These are phyloP conservation scores for Phytophthora quininea DNA, from an alignment of 352 stramenopile species.

Conservation along the genomic window DNA sequence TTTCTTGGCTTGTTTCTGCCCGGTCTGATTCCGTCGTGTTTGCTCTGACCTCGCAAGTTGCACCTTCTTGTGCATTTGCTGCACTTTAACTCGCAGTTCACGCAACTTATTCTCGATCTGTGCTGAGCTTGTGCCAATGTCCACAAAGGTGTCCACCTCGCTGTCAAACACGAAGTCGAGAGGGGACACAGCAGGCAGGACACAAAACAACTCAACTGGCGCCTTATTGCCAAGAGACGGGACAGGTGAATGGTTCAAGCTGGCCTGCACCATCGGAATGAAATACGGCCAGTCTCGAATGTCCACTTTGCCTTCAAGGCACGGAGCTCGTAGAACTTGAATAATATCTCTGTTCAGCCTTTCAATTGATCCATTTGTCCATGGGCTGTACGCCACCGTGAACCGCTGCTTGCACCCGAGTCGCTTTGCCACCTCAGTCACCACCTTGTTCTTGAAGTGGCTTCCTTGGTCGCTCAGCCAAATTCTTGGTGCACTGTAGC, in stretches of 20 bases:
- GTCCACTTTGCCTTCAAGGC: constrained; percentile 15
- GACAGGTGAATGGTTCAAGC: constrained; percentile 33
- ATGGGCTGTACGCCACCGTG: neutral
- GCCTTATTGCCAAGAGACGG: constrained; percentile 24
- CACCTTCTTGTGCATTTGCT: constrained; percentile 26
- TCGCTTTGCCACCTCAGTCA: neutral
- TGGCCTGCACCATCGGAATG: constrained; percentile 17
- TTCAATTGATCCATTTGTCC: neutral
- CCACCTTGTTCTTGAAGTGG: constrained; percentile 13
- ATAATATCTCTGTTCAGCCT: neutral
- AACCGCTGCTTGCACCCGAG: neutral
- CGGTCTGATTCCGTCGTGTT: constrained; percentile 15
- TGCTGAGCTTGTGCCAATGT: neutral
- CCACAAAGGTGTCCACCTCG: neutral
- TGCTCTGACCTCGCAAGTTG: constrained; percentile 8
- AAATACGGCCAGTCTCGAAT: constrained; percentile 19
- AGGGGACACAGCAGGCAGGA: constrained; percentile 1
- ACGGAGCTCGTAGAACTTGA: constrained; percentile 10
- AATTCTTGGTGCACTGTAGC: constrained; percentile 7
- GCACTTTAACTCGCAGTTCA: neutral
- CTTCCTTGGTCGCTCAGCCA: constrained; percentile 9
- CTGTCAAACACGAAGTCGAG: constrained; percentile 8
- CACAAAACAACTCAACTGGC: constrained; percentile 33
- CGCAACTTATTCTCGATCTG: constrained; percentile 3
- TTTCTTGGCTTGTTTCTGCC: constrained; percentile 5